Base-by-base conservation (phyloP, 2,329 filamentous ascomycete species). In the Graphium sp. region DNA sequence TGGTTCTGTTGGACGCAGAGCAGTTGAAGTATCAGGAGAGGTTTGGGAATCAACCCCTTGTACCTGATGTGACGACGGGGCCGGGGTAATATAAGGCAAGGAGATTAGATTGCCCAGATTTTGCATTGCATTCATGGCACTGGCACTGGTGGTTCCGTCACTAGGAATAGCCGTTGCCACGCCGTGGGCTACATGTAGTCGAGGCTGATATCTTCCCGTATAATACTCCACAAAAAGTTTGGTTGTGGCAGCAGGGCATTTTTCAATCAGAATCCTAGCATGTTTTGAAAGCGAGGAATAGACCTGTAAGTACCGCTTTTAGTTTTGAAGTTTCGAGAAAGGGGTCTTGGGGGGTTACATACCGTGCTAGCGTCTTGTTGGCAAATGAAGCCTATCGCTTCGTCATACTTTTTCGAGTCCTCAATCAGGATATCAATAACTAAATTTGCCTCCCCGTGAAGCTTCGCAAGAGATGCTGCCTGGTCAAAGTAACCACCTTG, bases 401-500 rank as follows among this genome's bases (percentile, higher is more conserved):
- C 84, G 1, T 65, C 64, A 45, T 93, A 94, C 39, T 79, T 77
- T 48, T 91, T 89, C 0, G 87, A 84, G 42, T 98, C 87, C 45
- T 98, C 89, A 28, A 98, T 85, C 29, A 98, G 50, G 26, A 98
- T 93, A 45, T 94, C 87, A 4, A 95, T 81, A 1, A 98, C 89
- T 34, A 95, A 60, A 33, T 93, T 84, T 37, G 83, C 82, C 48
- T 98, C 89, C 5, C 82, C 79, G 44, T 98, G 85, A 49, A 94
- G 87, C 33, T 84, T 81, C 6, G 91, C 89, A 21, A 98, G 64
- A 43, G 92, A 98, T 4, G 87, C 89, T 10, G 89, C 89, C 56
- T 98, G 91, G 34, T 95, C 85, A 42, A 77, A 92, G 50, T 98
- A 98, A 1, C 89, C 87, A 8, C 87, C 89, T 54, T 98, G 89